Evolutionary conservation across 345 rosid species (phyloP), one percentile per base, ranked within the genome.

Genomic region (Luvunga scandens): DNA sequence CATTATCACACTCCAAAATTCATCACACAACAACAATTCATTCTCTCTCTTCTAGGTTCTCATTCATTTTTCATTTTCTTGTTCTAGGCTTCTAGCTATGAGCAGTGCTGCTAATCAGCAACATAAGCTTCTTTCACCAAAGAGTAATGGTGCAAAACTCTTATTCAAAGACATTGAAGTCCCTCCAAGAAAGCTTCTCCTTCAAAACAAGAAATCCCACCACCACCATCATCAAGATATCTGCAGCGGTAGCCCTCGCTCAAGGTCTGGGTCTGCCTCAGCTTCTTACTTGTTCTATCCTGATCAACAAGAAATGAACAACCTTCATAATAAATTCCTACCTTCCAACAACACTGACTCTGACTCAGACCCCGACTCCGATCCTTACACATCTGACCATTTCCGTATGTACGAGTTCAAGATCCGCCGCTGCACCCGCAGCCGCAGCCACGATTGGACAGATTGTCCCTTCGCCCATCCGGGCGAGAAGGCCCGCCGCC

Each of bases 361-460:
- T 38, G 88, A 86, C 33, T 66, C 83, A 9, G 91, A 85, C 80
- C 78, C 85, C 21, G 82, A 77, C 34, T 72, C 84, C 1, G 88
- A 91, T 78, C 92, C 94, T 2, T 93, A 92, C 83, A 87, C 91
- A 36, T 86, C 92, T 7, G 97, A 95, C 68, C 92, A 95, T 66
- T 95, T 93, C 73, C 89, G 98, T 16, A 95, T 95, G 91, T 93
- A 89, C 27, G 99, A 95, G 79, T 95, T 95, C 89, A 95, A 95
- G 90, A 90, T 95, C 79, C 92, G 97, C 28, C 85, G 90, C 53
- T 95, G 99, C 78, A 95, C 87, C 2, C 89, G 98, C 73, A 91
- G 94, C 90, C 88, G 98, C 42, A 92, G 96, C 84, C 99, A 95
- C 22, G 99, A 93, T 81, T 95, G 99, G 99, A 95, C 98, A 0